phyloP scores from a whole-genome alignment of 345 rosid genomes.

The Eutrema heterophyllum region DNA sequence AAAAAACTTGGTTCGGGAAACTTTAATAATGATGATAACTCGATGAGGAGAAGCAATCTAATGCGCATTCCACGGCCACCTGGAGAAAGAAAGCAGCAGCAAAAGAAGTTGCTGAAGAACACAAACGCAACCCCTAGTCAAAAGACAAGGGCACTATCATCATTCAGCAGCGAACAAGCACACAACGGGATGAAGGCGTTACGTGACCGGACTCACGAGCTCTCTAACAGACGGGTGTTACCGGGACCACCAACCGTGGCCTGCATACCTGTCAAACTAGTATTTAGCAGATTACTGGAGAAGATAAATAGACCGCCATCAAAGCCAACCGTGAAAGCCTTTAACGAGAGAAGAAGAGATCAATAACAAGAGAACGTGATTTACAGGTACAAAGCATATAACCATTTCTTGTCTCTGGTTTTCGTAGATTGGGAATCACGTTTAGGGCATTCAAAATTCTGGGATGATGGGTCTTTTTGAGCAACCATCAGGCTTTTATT shows the following conservation, averaged over 20 bases:
- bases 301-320: constrained; percentile 96
- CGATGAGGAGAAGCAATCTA: constrained; percentile 38
- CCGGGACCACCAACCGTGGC: constrained; percentile 82
- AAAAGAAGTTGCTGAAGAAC: constrained; percentile 49
- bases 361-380: constrained; percentile 27
- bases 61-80: constrained; percentile 40
- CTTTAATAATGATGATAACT: constrained; percentile 39
- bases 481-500: constrained; percentile 30
- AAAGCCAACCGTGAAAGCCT: constrained; percentile 45
- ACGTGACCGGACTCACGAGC: constrained; percentile 46
- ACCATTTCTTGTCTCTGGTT: constrained; percentile 8
- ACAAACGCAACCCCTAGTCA: constrained; percentile 56
- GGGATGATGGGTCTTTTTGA: constrained; percentile 29
- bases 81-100: constrained; percentile 40
- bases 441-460: constrained; percentile 12
- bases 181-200: constrained; percentile 28
- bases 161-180: constrained; percentile 59
- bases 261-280: constrained; percentile 94
- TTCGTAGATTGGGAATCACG: constrained; percentile 15
- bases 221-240: constrained; percentile 59
- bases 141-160: constrained; percentile 82
- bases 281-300: constrained; percentile 95
- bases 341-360: constrained; percentile 41
- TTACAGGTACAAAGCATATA: constrained; percentile 13
- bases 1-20: constrained; percentile 37